These are phyloP conservation scores for Thielaviopsis punctulata DNA, from an alignment of 2,329 filamentous ascomycete genomes.

Conservation along the genomic window DNA sequence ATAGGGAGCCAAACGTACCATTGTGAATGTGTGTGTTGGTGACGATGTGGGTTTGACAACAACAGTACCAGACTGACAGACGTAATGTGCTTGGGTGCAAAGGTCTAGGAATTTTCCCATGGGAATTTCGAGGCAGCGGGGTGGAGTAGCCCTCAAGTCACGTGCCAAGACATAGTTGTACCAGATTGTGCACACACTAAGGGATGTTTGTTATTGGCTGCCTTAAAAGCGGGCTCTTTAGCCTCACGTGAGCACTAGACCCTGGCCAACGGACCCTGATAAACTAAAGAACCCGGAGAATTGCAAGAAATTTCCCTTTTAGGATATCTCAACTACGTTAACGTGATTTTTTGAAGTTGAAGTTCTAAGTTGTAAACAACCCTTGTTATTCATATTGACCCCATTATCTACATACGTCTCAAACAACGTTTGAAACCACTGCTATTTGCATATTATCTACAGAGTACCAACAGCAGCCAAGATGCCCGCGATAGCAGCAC, in stretches of 20 bases:
- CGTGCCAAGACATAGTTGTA: neutral
- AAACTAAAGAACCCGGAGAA: neutral
- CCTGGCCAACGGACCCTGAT: neutral
- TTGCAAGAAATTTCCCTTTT: neutral
- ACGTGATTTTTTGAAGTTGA: too few species aligned
- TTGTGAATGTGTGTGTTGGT: conserved; percentile 9
- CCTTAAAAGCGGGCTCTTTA: neutral
- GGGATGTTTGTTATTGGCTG: neutral
- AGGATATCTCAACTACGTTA: too few species aligned
- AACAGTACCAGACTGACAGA: conserved; percentile 9
- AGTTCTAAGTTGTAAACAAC: too few species aligned
- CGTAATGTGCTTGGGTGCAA: conserved; percentile 1
- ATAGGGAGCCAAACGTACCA: conserved; percentile 5
- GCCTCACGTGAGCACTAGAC: neutral
- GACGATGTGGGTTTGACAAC: conserved; percentile 10
- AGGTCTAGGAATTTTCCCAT: conserved; percentile 5
- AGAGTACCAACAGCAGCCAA: conserved; percentile 14
- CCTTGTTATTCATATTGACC: too few species aligned
- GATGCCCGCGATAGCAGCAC: conserved; percentile 13
- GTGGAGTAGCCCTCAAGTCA: conserved; percentile 4
- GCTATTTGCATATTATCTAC: conserved; percentile 8
- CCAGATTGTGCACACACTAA: conserved; percentile 6
- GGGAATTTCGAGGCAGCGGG: conserved; percentile 5
- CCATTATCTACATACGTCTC: too few species aligned
- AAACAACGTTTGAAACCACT: neutral